phyloP scores from a whole-genome alignment of 768 basidiomycete species.

The Auriscalpium microsporum region DNA sequence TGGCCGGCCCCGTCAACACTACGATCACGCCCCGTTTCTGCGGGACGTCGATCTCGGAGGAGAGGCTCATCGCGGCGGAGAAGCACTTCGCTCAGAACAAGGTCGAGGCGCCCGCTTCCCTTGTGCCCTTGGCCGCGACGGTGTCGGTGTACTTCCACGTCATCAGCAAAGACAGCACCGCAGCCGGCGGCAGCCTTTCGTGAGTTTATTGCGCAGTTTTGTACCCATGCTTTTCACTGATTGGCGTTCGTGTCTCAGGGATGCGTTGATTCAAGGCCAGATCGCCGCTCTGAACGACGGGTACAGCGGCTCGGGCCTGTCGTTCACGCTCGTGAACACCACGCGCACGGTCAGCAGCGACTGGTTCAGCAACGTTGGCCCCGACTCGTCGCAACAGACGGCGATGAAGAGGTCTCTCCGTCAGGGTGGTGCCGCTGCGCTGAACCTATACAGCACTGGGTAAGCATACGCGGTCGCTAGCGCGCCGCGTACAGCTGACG shows the following conservation, averaged over 20 bases:
- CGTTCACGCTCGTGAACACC: conserved; percentile 34
- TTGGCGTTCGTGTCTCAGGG: conserved; percentile 5
- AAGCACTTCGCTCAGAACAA: conserved; percentile 34
- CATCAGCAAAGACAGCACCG: conserved; percentile 31
- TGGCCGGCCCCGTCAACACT: conserved; percentile 23
- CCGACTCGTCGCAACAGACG: conserved; percentile 26
- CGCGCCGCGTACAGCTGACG: background rate
- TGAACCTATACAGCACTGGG: conserved; percentile 49
- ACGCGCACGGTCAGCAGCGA: conserved; percentile 34
- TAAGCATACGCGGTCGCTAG: conserved; percentile 16
- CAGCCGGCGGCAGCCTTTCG: background rate
- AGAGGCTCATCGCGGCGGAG: conserved; percentile 28
- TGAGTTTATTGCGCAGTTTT: background rate
- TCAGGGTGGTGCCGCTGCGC: conserved; percentile 28
- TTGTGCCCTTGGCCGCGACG: conserved; percentile 11
- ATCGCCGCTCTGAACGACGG: conserved; percentile 35
- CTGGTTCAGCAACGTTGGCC: conserved; percentile 41
- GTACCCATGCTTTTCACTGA: background rate
- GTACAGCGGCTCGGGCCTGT: conserved; percentile 30
- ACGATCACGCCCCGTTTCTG: background rate
- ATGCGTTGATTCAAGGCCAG: conserved; percentile 33
- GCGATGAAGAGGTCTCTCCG: conserved; percentile 42
- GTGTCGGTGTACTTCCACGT: conserved; percentile 39
- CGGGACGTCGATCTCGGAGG: conserved; percentile 23
- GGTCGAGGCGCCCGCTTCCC: conserved; percentile 14